Percentiles rank a stretch among this genome's conserved stretches.
Evolutionary conservation across 1,284 basidiomycete species (phyloP).

Genomic region (Austroboletus niveus): DNA sequence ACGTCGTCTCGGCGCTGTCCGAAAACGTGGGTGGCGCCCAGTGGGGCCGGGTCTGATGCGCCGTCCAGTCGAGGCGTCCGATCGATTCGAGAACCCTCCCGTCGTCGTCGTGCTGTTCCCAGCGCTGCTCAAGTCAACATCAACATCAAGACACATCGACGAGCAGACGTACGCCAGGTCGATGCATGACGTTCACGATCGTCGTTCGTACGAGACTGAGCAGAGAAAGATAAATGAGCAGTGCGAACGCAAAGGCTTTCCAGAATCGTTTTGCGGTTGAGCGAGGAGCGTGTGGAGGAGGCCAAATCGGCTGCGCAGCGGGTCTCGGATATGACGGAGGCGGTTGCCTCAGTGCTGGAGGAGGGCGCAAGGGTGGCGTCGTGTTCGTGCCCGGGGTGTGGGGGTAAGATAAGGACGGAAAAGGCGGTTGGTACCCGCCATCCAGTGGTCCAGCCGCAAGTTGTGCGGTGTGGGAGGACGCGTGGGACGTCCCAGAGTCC

Average conservation of each 20-base stretch:
- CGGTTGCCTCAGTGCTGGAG: conserved; percentile 3
- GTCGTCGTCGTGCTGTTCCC: conserved; percentile 4
- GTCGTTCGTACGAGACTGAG: not conserved
- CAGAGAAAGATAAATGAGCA: conserved; percentile 22
- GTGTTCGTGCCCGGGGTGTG: conserved; percentile 8
- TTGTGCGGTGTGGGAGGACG: too few species aligned
- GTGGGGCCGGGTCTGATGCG: conserved; percentile 7
- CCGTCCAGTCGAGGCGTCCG: conserved; percentile 12
- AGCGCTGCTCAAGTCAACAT: too few species aligned
- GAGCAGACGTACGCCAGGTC: not conserved
- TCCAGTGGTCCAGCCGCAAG: too few species aligned
- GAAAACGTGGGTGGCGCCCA: conserved; percentile 20
- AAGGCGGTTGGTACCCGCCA: not conserved
- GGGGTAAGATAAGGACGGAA: not conserved
- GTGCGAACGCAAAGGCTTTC: conserved; percentile 19
- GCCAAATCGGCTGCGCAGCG: not conserved
- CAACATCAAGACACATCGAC: too few species aligned
- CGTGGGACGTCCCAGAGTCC: too few species aligned
- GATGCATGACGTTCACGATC: too few species aligned
- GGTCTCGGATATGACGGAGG: conserved; percentile 17
- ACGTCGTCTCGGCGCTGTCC: conserved; percentile 23
- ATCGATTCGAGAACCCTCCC: conserved; percentile 15
- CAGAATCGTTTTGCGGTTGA: conserved; percentile 16
- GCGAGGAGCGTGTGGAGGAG: not conserved
- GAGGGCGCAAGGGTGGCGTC: not conserved